Percentiles rank a stretch among this genome's conserved stretches.
Conservation (phyloP, 805 yeast genomes). For the Suhomyces sp. region DNA sequence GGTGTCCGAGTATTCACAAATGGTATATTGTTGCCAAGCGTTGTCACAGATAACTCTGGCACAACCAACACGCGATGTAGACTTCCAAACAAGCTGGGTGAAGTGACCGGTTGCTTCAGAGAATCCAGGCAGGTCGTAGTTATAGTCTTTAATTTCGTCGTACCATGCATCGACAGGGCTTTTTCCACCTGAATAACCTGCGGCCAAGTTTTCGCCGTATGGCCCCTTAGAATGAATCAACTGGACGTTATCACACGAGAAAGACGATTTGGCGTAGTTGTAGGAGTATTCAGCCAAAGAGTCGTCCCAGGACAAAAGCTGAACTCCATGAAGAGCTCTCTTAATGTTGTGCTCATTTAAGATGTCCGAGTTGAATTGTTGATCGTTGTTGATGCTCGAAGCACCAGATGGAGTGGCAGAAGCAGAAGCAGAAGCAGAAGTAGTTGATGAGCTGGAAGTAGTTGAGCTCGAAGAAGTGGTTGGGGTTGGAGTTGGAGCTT, state of each 20-base stretch:
- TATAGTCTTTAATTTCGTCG: slow-evolving; percentile 55
- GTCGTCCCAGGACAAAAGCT: slow-evolving; percentile 30
- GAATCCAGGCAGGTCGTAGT: slow-evolving; percentile 51
- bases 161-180: slow-evolving; percentile 74
- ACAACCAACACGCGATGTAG: slow-evolving; percentile 63
- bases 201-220: slow-evolving; percentile 77
- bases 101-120: slow-evolving; percentile 67
- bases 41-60: slow-evolving; percentile 49
- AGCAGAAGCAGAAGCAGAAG: slow-evolving; percentile 12
- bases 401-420: slow-evolving; percentile 13
- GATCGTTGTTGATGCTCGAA: slow-evolving; percentile 15
- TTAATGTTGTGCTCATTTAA: slow-evolving; percentile 35
- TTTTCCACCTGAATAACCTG: slow-evolving; percentile 56
- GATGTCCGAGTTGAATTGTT: slow-evolving; percentile 24
- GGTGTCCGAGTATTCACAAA: slow-evolving; percentile 61
- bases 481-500: slow-evolving; percentile 3
- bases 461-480: slow-evolving; percentile 8
- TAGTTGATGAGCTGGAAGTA: slow-evolving; percentile 11
- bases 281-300: slow-evolving; percentile 33
- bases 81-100: slow-evolving; percentile 73
- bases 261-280: slow-evolving; percentile 48
- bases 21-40: slow-evolving; percentile 57
- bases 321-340: slow-evolving; percentile 34
- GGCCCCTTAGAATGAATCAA: slow-evolving; percentile 62
- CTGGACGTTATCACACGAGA: slow-evolving; percentile 56